Percentiles rank a stretch among this genome's conserved stretches.
These are phyloP conservation scores for Tetrahymena malaccensis DNA, from an alignment of 73 alveolate species.

Conservation along the genomic window DNA sequence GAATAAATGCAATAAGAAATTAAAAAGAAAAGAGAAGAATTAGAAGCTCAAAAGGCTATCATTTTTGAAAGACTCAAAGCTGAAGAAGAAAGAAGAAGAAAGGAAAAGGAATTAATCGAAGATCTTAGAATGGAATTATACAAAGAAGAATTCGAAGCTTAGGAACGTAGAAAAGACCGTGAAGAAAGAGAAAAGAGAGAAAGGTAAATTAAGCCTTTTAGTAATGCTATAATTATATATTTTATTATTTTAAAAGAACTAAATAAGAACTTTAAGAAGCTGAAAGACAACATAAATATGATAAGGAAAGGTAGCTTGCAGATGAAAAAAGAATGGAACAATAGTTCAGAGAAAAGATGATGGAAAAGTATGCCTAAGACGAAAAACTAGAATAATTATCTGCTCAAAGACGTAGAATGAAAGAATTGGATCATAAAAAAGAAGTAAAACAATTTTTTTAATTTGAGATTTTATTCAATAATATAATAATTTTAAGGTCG, in stretches of 20 bases:
- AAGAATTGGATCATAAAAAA: slow-evolving; percentile 34
- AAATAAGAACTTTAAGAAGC: slow-evolving; percentile 37
- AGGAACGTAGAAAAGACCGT: slow-evolving; percentile 24
- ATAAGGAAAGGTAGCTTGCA: slow-evolving; percentile 15
- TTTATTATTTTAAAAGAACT: neutral
- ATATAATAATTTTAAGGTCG: neutral
- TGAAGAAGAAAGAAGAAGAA: slow-evolving; percentile 46
- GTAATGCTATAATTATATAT: neutral
- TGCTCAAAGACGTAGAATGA: slow-evolving; percentile 30
- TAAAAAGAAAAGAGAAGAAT: slow-evolving; percentile 22
- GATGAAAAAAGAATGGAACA: slow-evolving; percentile 40
- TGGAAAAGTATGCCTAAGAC: slow-evolving; percentile 37
- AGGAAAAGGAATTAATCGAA: slow-evolving; percentile 15
- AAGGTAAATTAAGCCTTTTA: neutral
- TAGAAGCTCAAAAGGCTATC: slow-evolving; percentile 31
- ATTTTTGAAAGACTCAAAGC: slow-evolving; percentile 32
- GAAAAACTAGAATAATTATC: slow-evolving; percentile 32
- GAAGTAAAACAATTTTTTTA: neutral
- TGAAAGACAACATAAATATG: slow-evolving; percentile 18
- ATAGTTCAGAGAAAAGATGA: slow-evolving; percentile 38
- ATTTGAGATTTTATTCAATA: neutral
- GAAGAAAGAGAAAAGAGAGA: slow-evolving; percentile 42
- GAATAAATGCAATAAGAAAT: slow-evolving; percentile 31
- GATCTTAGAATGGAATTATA: slow-evolving; percentile 31
- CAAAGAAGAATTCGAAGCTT: slow-evolving; percentile 37